These are phyloP conservation scores for Yamagishiella unicocca DNA, from an alignment of 139 green algal species.

Conservation along the genomic window DNA sequence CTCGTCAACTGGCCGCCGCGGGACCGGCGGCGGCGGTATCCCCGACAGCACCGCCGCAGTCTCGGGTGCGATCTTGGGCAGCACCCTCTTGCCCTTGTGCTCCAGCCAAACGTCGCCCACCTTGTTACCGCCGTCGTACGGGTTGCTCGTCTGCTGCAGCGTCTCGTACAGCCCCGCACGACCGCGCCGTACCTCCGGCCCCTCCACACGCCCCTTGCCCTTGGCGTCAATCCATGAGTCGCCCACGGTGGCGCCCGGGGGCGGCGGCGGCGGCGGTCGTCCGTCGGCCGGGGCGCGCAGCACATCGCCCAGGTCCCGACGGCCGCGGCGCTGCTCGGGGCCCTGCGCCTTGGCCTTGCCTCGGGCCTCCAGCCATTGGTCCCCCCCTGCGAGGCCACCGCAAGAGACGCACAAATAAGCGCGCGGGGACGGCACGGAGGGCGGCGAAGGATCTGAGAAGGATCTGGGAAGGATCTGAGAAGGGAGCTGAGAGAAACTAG, in stretches of 20 bases:
- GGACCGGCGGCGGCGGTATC: neutral
- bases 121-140: slow-evolving; percentile 50
- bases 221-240: slow-evolving; percentile 62
- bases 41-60: slow-evolving; percentile 7
- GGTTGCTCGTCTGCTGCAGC: slow-evolving; percentile 59
- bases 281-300: slow-evolving; percentile 12
- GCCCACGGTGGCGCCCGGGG: neutral
- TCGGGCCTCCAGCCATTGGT: slow-evolving; percentile 60
- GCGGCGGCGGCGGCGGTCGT: neutral
- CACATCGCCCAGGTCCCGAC: slow-evolving; percentile 56
- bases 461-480: too few species aligned
- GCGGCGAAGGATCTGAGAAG: too few species aligned
- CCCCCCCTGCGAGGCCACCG: slow-evolving; percentile 19
- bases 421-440: too few species aligned
- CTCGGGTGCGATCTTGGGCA: neutral
- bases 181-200: slow-evolving; percentile 45
- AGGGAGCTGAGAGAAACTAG: too few species aligned
- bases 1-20: neutral
- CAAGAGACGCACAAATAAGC: too few species aligned
- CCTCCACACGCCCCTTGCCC: slow-evolving; percentile 49
- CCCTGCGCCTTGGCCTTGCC: slow-evolving; percentile 48
- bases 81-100: slow-evolving; percentile 41
- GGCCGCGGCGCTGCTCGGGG: slow-evolving; percentile 50
- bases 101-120: slow-evolving; percentile 49
- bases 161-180: slow-evolving; percentile 58